Base-by-base conservation (phyloP, 2,329 filamentous ascomycete genomes). In the Davidsoniella eucalypti region DNA sequence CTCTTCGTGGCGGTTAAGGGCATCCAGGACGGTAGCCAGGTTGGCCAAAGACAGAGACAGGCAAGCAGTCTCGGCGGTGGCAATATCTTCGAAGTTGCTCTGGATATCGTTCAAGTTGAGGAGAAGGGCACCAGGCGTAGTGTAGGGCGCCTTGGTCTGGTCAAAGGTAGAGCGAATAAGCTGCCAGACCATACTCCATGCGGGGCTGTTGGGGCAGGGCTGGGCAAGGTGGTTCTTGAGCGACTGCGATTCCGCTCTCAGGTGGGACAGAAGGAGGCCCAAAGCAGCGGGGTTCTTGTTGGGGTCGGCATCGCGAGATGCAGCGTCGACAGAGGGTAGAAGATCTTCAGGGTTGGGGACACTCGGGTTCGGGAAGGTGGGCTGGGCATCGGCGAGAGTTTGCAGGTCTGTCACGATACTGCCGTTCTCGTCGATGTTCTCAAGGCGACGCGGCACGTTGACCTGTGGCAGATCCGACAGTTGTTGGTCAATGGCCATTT, bases 41-140 rank as follows among this genome's bases (percentile, higher is more conserved):
- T 69, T 69, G 23, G 62, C 62, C 25, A 58, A 56, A 4, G 58
- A 60, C 14, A 65, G 55, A 12, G 57, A 54, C 17, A 54, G 39
- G 18, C 45, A 12, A 29, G 53, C 7, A 39, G 49, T 18, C 51
- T 55, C 16, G 25, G 21, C 26, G 18, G 43, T 48, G 8, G 41
- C 45, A 12, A 39, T 18, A 4, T 48, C 37, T 16, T 49, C 43
- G 23, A 54, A 46, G 9, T 47, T 42, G 5, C 47, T 38, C 5
- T 51, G 26, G 8, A 60, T 17, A 47, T 54, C 54, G 0, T 45
- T 14, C 46, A 58, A 56, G 54, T 65, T 57, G 21, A 67, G 57
- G 43, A 67, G 61, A 0, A 57, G 56, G 2, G 49, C 52, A 4
- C 56, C 52, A 5, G 59, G 58, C 26, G 60, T 55, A 26, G 51